Conservation (phyloP, 2,329 filamentous ascomycete species). For the Trichocomaceae sp. region DNA sequence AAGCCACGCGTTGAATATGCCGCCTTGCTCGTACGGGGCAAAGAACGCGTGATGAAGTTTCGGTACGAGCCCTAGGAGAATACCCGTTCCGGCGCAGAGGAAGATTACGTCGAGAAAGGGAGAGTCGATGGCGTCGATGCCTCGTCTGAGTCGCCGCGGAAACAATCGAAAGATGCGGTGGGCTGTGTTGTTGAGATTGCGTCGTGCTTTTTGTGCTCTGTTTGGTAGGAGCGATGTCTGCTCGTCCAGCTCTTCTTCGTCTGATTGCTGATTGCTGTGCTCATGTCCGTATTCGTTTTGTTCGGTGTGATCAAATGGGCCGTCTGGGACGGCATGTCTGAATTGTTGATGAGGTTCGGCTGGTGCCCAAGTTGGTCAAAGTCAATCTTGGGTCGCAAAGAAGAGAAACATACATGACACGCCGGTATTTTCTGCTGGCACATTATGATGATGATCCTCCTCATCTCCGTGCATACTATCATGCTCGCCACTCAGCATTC, state of each 20-base stretch:
- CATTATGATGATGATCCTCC: slow-evolving; percentile 17
- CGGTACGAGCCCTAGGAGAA: slow-evolving; percentile 54
- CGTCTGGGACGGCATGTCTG: background rate
- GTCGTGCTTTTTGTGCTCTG: slow-evolving; percentile 16
- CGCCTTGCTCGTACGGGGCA: slow-evolving; percentile 49
- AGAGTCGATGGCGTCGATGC: slow-evolving; percentile 36
- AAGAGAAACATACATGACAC: background rate
- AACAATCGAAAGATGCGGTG: slow-evolving; percentile 26
- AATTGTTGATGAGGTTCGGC: slow-evolving; percentile 6
- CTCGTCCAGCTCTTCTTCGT: slow-evolving; percentile 34
- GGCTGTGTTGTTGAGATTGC: slow-evolving; percentile 20
- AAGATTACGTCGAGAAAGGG: slow-evolving; percentile 57
- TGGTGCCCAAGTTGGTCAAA: background rate
- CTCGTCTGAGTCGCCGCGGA: slow-evolving; percentile 28
- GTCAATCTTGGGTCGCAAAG: too few relatives aligned
- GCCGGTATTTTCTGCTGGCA: slow-evolving; percentile 2
- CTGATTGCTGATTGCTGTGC: slow-evolving; percentile 15
- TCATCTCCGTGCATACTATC: slow-evolving; percentile 20
- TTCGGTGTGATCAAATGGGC: background rate
- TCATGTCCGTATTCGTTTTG: background rate
- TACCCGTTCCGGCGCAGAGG: slow-evolving; percentile 54
- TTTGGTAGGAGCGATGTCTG: slow-evolving; percentile 48
- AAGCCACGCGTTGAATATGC: slow-evolving; percentile 61
- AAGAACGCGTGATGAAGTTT: slow-evolving; percentile 58
- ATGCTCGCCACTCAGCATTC: slow-evolving; percentile 44